Base-by-base conservation (phyloP, 345 rosid species). In the Euphorbia pulcherrima region DNA sequence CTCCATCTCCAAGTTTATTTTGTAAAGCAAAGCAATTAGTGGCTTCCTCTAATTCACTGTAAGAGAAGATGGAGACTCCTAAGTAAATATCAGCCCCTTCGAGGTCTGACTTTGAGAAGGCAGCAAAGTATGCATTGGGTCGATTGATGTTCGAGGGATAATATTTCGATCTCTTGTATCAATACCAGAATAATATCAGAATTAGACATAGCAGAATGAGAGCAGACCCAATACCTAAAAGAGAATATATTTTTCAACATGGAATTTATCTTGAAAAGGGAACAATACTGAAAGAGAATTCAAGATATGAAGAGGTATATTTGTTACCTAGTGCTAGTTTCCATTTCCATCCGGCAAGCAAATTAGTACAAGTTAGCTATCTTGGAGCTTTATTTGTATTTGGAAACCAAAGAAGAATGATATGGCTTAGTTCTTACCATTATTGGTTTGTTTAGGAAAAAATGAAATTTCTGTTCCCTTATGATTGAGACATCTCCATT, bases 1-100 rank as follows among this genome's bases (percentile, higher is more conserved):
- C 65, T 62, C 65, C 65, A 62, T 20, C 65, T 40, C 65, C 65
- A 3, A 62, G 65, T 62, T 40, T 51, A 40, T 62, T 62, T 5
- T 62, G 33, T 40, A 51, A 24, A 13, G 65, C 65, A 39, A 62
- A 62, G 24, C 41, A 39, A 13, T 62, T 37, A 41, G 65, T 62
- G n/a, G 65, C 65, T 20, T 62, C 51, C 41, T 62, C 65, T 5
- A 62, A 51, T 62, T 40, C 51, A 10, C 10, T 8, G 21, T 24
- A 62, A 30, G 52, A 21, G 51, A 62, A 62, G 51, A 62, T 40
- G 18, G 65, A 26, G 65, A 62, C 29, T 21, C 33, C 33, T 21
- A 40, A 40, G 33, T 3, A 62, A 10, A 40, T 21, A 40, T 24
- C 24, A 14, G 51, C 26, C 14, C 33, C 28, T 62, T 62, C 65